Conservation (phyloP, 495 filamentous ascomycete species). For the Glutinoglossum americanum region DNA sequence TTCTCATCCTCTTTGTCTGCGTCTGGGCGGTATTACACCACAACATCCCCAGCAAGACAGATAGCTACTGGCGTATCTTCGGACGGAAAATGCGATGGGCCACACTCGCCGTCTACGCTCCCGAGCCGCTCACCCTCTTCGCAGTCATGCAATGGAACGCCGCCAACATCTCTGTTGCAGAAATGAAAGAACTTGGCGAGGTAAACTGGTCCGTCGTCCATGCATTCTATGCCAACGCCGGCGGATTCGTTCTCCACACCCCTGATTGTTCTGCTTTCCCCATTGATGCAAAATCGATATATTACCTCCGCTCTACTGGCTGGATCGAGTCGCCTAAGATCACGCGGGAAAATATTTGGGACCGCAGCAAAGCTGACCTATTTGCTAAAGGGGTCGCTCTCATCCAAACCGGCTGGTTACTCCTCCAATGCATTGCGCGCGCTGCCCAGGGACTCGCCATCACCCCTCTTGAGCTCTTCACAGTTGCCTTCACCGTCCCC, state of each 20-base stretch:
- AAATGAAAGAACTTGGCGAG: background rate
- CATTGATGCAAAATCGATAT: no score
- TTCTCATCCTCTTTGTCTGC: constrained; percentile 12
- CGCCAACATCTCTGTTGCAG: background rate
- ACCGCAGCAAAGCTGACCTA: constrained; percentile 10
- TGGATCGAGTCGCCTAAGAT: background rate
- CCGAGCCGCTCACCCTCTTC: no score
- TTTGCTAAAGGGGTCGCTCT: constrained; percentile 9
- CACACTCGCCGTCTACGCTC: no score
- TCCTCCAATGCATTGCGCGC: constrained; percentile 7
- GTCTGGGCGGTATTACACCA: constrained; percentile 13
- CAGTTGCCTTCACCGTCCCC: constrained; percentile 10
- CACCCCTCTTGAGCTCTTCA: constrained; percentile 8
- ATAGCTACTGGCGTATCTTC: no score
- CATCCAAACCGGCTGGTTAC: constrained; percentile 8
- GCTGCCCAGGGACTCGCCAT: constrained; percentile 3
- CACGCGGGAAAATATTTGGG: constrained; percentile 8
- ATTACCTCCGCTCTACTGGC: no score
- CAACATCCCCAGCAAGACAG: background rate
- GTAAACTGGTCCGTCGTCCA: background rate
- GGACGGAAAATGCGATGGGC: no score
- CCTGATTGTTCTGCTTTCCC: no score
- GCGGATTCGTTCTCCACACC: no score
- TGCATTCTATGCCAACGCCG: no score
- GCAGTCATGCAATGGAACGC: no score